Evolutionary conservation across 192 early-diverging fungal species (phyloP), one percentile per base, ranked within the genome.

Genomic region (Rhizophagus sp.): DNA sequence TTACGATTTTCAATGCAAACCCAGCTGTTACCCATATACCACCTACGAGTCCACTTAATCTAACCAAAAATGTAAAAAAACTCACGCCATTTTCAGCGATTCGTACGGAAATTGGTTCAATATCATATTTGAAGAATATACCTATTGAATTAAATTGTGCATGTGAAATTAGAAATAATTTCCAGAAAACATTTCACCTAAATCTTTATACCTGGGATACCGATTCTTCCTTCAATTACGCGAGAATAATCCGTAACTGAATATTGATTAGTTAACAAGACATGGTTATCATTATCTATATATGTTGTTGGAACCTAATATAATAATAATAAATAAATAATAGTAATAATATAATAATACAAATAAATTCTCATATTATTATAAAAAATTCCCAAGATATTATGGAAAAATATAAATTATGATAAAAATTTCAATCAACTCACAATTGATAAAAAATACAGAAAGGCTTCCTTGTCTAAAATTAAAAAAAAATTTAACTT

Each of bases 251-350:
- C 95, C 34, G 94, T 97, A 2, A 97, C 96, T 13, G 96, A 94
- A 83, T 97, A 99, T 83, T 99, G 97, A 84, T 95, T 96, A 30
- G 97, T 97, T n/a, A 91, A 61, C 39, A 99, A 77, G 3, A 86
- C 75, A 47, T 82, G 86, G 52, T 81, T 76, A 8, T 75, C 73
- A 5, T 88, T 84, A 85, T 93, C 94, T 27, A 94, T 87, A 73
- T 92, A 95, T 25, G 88, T 91, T 0, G 94, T 96, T 6, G 95
- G 94, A 3, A 90, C 86, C 82, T 86, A 34, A 50, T 11, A 71
- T 15, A 6, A 83, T 17, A 78, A 47, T 30, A 30, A 30, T 30
- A 30, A 30, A 30, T 30, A 30, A 11, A 61, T 65, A 33, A 25
- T 1, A 3, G 8, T 36, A 36, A 36, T 36, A 36, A 36, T 36